Evolutionary conservation across 148 eudicot species (phyloP), one percentile per base, ranked within the genome.

Genomic region (Hydrangea macrophylla): DNA sequence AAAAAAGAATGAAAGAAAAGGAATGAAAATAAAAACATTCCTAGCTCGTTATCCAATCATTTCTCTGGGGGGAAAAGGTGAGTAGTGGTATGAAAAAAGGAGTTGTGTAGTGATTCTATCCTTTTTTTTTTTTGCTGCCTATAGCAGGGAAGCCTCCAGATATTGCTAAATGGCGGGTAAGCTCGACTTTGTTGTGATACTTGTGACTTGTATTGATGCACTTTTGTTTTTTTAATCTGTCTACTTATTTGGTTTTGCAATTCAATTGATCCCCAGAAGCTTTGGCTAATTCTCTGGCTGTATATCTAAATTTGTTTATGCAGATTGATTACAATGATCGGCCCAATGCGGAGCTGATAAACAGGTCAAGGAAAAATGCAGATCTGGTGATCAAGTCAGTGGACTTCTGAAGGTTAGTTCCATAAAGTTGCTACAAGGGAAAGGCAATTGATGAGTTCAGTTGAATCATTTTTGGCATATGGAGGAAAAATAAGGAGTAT

Each of bases 241-340:
- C 23, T 48, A 18, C n/a, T 15, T 48, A 2, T 15, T 48, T 48
- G 22, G 53, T 20, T 48, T 18, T 22, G 15, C 53, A 0, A 48
- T 22, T 48, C n/a, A 2, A 15, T 15, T 48, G 17, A 42, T 10
- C 0, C 23, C 17, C n/a, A 1, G 17, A 6, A 22, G n/a, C 17
- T 39, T n/a, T 22, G 35, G n/a, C 12, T 58, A 9, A n/a, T 61
- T 36, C 24, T 3, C 58, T 22, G 53, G 51, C 51, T 57, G 17
- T 5, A 60, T 69, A 12, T 23, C 56, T 12, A 30, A 45, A 51
- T 65, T 60, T 24, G 56, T 53, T n/a, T 31, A 5, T 82, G 83
- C 89, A 93, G 98, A 81, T 94, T 58, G 93, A 86, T 11, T 85
- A 90, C 76, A 94, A 94, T 59, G 99, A 94, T 78, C 81, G 93